Evolutionary conservation across 2,329 filamentous ascomycete genomes (phyloP).

Genomic region (Epichloe amarillans): DNA sequence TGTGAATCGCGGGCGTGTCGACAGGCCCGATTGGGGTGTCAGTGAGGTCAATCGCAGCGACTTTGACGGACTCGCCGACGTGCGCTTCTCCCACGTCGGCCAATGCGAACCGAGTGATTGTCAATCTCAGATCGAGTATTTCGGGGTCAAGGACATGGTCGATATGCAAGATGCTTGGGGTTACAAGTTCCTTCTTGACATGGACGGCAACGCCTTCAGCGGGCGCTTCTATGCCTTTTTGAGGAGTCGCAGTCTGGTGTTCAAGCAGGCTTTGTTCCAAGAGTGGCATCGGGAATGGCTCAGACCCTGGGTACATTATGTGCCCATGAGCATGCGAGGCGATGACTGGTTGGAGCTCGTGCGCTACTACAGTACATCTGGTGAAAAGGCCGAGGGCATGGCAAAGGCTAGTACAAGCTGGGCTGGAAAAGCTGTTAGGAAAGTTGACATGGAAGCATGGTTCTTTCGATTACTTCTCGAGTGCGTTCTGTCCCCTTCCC

Average conservation of each 20-base stretch:
- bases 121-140: constrained; percentile 64
- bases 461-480: constrained; percentile 56
- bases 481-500: constrained; percentile 27
- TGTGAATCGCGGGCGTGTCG: constrained; percentile 20
- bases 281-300: constrained; percentile 97
- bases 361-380: constrained; percentile 47
- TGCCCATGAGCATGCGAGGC: constrained; percentile 69
- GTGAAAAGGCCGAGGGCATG: constrained; percentile 49
- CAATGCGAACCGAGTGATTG: constrained; percentile 90
- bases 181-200: constrained; percentile 78
- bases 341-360: constrained; percentile 80
- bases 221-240: constrained; percentile 96
- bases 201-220: constrained; percentile 93
- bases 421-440: constrained; percentile 56
- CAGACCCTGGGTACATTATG: constrained; percentile 82
- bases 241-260: constrained; percentile 65
- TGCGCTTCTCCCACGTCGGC: constrained; percentile 78
- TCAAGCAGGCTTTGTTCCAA: constrained; percentile 81
- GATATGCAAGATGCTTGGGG: constrained; percentile 70
- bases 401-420: constrained; percentile 55
- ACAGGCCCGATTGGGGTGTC: constrained; percentile 41
- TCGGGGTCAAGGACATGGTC: constrained; percentile 53
- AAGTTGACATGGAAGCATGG: constrained; percentile 59
- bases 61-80: constrained; percentile 62
- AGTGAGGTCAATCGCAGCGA: constrained; percentile 51